These are phyloP conservation scores for Phoenix dactylifera DNA, from an alignment of 176 grass and related monocot species.

Conservation along the genomic window DNA sequence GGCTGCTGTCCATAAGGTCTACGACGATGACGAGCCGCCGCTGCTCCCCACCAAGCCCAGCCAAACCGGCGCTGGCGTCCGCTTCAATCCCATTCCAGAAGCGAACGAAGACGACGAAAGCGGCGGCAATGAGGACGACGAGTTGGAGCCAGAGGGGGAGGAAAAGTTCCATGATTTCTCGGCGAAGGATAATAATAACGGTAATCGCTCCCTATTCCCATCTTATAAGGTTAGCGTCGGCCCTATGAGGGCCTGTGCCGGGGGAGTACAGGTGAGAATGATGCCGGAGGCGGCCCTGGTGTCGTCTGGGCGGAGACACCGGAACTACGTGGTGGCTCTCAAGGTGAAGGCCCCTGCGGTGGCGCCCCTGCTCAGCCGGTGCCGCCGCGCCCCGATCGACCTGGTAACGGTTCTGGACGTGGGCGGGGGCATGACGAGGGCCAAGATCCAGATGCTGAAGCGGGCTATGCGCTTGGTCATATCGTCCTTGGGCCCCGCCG, in stretches of 20 bases:
- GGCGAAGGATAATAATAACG: not conserved
- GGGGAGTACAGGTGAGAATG: constrained; percentile 35
- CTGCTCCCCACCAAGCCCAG: constrained; percentile 18
- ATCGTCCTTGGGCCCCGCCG: constrained; percentile 54
- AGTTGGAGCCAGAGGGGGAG: constrained; percentile 1
- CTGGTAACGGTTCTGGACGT: constrained; percentile 89
- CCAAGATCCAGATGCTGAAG: constrained; percentile 91
- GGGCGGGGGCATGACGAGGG: constrained; percentile 70
- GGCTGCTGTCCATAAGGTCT: constrained; percentile 31
- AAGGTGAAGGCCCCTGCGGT: constrained; percentile 66
- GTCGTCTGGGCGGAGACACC: constrained; percentile 48
- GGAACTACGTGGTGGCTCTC: constrained; percentile 67
- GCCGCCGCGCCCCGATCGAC: constrained; percentile 39
- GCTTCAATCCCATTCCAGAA: constrained; percentile 91
- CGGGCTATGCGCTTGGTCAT: constrained; percentile 70
- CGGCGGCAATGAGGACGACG: constrained; percentile 5
- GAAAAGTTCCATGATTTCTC: constrained; percentile 43
- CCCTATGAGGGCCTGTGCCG: not conserved
- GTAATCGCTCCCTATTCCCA: too few species aligned
- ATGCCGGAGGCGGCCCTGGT: constrained; percentile 52
- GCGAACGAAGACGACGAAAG: constrained; percentile 39
- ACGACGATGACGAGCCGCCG: constrained; percentile 86
- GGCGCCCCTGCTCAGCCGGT: constrained; percentile 17
- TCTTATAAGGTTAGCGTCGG: not conserved
- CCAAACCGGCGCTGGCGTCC: constrained; percentile 12